Base-by-base conservation (phyloP, 768 basidiomycete species). In the Rickenella mellea region DNA sequence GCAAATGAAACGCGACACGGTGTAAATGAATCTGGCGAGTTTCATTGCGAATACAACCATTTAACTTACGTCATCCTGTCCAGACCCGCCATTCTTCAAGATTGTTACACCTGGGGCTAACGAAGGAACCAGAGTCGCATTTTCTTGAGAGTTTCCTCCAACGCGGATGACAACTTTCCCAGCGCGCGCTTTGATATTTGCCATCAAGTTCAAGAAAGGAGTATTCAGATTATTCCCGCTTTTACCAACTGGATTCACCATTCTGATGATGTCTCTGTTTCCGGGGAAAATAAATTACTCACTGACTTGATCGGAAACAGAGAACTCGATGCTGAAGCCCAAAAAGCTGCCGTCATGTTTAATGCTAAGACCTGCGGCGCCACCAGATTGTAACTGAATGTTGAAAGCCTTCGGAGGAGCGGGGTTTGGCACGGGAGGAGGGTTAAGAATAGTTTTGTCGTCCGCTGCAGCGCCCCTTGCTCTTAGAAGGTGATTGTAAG, bases 251-350 rank as follows among this genome's bases (percentile, higher is more conserved):
- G n/a, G n/a, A n/a, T n/a, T n/a, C n/a, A n/a, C n/a, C n/a, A n/a
- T n/a, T n/a, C n/a, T n/a, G n/a, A n/a, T n/a, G n/a, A n/a, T n/a
- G n/a, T n/a, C n/a, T n/a, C n/a, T n/a, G n/a, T n/a, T n/a, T n/a
- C n/a, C n/a, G n/a, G n/a, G n/a, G n/a, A n/a, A 20, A 29, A 28
- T 9, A 11, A 11, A 14, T 12, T 36, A 70, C 74, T 47, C 31
- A 64, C 58, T 47, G 36, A 71, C 59, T 53, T 73, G 71, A 45
- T 73, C 71, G 3, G 70, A 68, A 6, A 81, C 74, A 17, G 75
- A 77, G 63, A 80, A 67, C 57, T 83, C 80, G 26, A 83, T 64
- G 1, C 69, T 72, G 48, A 80, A 81, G 0, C 80, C 80, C 39
- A 78, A 55, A 26, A 71, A 71, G 33, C 66, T 66, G n/a, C 69